Conservation (phyloP, 2,329 filamentous ascomycete species). For the Lachnellula occidentalis region DNA sequence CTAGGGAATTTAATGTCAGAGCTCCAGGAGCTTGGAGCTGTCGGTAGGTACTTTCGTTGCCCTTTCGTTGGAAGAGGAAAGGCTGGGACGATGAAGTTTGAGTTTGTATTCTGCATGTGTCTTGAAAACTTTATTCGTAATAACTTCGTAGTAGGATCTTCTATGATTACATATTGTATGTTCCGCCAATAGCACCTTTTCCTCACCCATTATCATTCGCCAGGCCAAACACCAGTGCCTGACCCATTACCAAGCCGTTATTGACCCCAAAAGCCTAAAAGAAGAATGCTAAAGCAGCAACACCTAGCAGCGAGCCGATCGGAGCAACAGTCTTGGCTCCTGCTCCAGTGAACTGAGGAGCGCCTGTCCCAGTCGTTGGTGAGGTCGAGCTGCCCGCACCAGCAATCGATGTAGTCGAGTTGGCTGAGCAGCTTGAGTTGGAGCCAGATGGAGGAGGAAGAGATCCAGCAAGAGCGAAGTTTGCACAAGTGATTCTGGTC, state of each 20-base stretch:
- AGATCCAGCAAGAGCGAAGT: slow-evolving; percentile 40
- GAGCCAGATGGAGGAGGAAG: background rate
- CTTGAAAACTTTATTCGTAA: too few relatives aligned
- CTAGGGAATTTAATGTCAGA: too few relatives aligned
- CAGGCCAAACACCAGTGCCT: background rate
- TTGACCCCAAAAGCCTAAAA: background rate
- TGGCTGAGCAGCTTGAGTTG: background rate
- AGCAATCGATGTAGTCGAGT: background rate
- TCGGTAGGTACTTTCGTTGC: too few relatives aligned
- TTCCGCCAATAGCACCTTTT: background rate
- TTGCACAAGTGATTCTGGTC: slow-evolving; percentile 60
- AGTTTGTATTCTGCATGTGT: too few relatives aligned
- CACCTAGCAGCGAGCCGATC: background rate
- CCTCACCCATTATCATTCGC: background rate
- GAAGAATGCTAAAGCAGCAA: slow-evolving; percentile 1
- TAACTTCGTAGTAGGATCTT: background rate
- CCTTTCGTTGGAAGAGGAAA: too few relatives aligned
- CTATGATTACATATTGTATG: background rate
- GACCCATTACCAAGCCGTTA: background rate
- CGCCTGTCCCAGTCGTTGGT: background rate
- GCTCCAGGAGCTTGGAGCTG: too few relatives aligned
- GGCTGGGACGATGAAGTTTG: too few relatives aligned
- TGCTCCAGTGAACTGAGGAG: background rate
- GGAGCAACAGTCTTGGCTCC: background rate
- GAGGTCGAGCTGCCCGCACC: background rate